A percentile compares a stretch with the other conserved stretches of the same genome.
Conservation (phyloP, 768 basidiomycete species). For the Ephemerocybe angulata region DNA sequence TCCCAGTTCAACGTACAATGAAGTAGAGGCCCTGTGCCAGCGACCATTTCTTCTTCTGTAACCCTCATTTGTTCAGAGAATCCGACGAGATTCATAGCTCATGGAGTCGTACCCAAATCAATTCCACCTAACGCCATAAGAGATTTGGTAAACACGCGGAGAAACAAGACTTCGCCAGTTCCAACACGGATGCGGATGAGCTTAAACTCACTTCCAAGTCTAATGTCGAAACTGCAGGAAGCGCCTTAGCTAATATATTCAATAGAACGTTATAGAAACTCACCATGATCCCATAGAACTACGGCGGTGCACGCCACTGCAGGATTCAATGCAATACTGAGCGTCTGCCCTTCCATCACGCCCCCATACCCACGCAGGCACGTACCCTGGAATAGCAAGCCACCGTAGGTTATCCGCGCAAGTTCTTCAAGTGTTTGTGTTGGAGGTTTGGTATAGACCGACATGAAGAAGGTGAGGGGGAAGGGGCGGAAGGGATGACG, state of each 20-base stretch:
- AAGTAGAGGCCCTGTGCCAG: constrained; percentile 7
- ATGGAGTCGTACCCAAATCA: constrained; percentile 6
- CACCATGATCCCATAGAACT: constrained; percentile 7
- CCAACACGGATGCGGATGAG: neutral
- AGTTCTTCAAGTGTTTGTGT: neutral
- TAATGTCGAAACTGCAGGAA: constrained; percentile 5
- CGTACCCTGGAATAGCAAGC: neutral
- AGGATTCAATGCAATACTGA: neutral
- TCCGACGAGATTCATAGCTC: too few species aligned
- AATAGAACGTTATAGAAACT: neutral
- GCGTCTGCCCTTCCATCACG: neutral
- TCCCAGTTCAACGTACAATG: constrained; percentile 5
- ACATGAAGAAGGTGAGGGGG: neutral
- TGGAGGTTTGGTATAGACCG: neutral
- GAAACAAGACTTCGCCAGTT: neutral
- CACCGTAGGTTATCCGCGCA: neutral
- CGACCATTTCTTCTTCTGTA: constrained; percentile 8
- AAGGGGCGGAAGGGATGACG: neutral
- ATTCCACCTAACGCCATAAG: constrained; percentile 1
- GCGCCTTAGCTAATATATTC: neutral
- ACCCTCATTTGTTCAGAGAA: neutral
- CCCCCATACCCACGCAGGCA: neutral
- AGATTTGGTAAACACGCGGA: neutral
- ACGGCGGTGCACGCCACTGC: constrained; percentile 4
- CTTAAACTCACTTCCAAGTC: constrained; percentile 7